Conservation (phyloP, 2,329 filamentous ascomycete species). For the Aspergillus clavatus region DNA sequence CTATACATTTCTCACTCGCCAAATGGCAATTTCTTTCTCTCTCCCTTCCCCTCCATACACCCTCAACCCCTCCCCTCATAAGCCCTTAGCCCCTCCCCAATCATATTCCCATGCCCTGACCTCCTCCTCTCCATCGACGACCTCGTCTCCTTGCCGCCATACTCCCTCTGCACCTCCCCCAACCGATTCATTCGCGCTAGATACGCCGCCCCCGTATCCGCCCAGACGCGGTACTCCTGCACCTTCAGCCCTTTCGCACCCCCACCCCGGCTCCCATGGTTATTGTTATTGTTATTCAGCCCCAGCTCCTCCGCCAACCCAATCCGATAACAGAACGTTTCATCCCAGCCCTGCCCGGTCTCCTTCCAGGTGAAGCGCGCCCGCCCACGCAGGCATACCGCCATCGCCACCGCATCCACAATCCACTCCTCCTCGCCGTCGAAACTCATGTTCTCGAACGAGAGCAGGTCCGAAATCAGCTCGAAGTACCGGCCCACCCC, state of each 20-base stretch:
- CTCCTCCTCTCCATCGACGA: constrained; percentile 6
- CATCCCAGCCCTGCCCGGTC: constrained; percentile 38
- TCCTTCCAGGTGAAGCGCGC: constrained; percentile 32
- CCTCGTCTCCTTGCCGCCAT: constrained; percentile 3
- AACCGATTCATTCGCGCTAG: constrained; percentile 30
- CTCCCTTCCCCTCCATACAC: no score
- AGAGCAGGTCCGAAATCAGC: constrained; percentile 26
- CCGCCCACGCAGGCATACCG: constrained; percentile 31
- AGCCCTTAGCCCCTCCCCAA: constrained; percentile 18
- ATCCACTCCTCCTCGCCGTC: constrained; percentile 33
- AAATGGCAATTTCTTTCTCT: no score
- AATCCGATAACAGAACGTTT: constrained; percentile 39
- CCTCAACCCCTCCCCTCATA: constrained; percentile 19
- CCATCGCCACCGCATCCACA: constrained; percentile 30
- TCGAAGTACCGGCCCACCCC: constrained; percentile 37
- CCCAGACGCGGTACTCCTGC: constrained; percentile 41
- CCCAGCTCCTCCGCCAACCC: constrained; percentile 28
- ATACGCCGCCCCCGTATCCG: constrained; percentile 43
- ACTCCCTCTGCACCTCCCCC: constrained; percentile 10
- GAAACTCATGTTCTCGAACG: constrained; percentile 36
- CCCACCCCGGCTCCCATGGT: background rate
- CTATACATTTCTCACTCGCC: no score
- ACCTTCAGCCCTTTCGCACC: constrained; percentile 24
- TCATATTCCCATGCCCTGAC: constrained; percentile 11
- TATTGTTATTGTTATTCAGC: no score